Evolutionary conservation across 1,139 yeast genomes (phyloP).

Genomic region (Entelexis sorbosivorans): DNA sequence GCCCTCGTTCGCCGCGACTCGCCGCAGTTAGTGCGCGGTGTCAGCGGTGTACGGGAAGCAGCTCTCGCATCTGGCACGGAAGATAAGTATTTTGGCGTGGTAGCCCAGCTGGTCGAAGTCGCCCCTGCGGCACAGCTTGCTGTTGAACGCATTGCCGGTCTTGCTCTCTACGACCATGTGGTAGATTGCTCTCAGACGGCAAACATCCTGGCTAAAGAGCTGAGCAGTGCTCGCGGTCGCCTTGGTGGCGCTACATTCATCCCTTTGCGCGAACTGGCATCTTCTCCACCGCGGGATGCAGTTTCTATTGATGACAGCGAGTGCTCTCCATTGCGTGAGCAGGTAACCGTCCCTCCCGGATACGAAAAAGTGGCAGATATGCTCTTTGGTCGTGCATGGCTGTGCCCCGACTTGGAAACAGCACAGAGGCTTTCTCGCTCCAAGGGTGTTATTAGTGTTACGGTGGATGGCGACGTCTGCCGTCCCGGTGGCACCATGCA

Average conservation of each 20-base stretch:
- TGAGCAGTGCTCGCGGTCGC: slow-evolving; percentile 39
- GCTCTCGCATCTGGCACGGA: not conserved
- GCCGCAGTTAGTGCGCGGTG: not conserved
- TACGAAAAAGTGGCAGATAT: slow-evolving; percentile 67
- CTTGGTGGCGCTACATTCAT: slow-evolving; percentile 83
- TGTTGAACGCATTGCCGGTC: slow-evolving; percentile 83
- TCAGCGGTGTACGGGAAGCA: not conserved
- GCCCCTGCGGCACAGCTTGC: slow-evolving; percentile 78
- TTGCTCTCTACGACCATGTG: slow-evolving; percentile 72
- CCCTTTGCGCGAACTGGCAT: slow-evolving; percentile 55
- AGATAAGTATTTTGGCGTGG: slow-evolving; percentile 51
- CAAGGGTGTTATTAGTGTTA: not conserved
- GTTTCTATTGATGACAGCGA: not conserved
- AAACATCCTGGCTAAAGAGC: slow-evolving; percentile 60
- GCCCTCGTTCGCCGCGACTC: not conserved
- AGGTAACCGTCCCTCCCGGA: slow-evolving; percentile 7
- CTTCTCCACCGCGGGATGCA: not conserved
- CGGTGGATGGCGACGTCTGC: slow-evolving; percentile 1
- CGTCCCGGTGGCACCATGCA: slow-evolving; percentile 1
- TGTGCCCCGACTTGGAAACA: slow-evolving; percentile 55
- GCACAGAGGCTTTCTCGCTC: slow-evolving; percentile 33
- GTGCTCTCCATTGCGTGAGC: slow-evolving; percentile 7
- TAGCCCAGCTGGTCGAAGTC: slow-evolving; percentile 72
- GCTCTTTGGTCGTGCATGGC: slow-evolving; percentile 70
- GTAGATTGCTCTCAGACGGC: slow-evolving; percentile 88